Evolutionary conservation across 768 basidiomycete genomes (phyloP), one percentile per base, ranked within the genome.

Genomic region (Termitomyces sp.): DNA sequence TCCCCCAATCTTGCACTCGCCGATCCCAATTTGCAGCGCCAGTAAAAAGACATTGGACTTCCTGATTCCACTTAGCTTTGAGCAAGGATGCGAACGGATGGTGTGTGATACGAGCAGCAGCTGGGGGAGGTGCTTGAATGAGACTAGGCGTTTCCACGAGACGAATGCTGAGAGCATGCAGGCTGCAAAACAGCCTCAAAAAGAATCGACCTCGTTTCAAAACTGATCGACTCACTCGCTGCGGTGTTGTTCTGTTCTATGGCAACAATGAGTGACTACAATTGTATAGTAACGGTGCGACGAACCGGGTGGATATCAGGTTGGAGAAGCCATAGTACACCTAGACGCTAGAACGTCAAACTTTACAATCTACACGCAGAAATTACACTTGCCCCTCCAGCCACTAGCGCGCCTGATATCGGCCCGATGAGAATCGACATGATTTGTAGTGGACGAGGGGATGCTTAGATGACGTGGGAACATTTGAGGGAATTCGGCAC

Each of bases 291-390:
- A 25, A 49, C 30, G 25, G 23, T 27, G 44, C 55, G 46, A 64
- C 76, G 40, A 52, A 84, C 86, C 76, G 76, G 44, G 79, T 78
- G 48, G 80, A 77, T 47, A 88, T 84, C 67, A 86, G 64, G 63
- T 78, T 82, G 3, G 85, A 87, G 65, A 88, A 84, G 23, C 84
- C 86, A 67, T 88, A 88, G 70, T 88, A 88, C 5, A 86, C 74
- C 85, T 85, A 59, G 11, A 54, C 19, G 25, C n/a, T 39, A 5
- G 9, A 10, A 35, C 37, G 37, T 50, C 27, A 39, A 23, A 41
- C 43, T 23, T 9, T 41, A 54, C 23, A 34, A 42, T 11, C 27
- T 43, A 27, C 21, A 43, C 4, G 3, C 3, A 25, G 19, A 28
- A 7, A 47, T 25, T 46, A 39, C 56, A 72, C 79, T 64, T 68